Evolutionary conservation across 176 grass and related monocot genomes (phyloP).

Genomic region (Avena sativa): DNA sequence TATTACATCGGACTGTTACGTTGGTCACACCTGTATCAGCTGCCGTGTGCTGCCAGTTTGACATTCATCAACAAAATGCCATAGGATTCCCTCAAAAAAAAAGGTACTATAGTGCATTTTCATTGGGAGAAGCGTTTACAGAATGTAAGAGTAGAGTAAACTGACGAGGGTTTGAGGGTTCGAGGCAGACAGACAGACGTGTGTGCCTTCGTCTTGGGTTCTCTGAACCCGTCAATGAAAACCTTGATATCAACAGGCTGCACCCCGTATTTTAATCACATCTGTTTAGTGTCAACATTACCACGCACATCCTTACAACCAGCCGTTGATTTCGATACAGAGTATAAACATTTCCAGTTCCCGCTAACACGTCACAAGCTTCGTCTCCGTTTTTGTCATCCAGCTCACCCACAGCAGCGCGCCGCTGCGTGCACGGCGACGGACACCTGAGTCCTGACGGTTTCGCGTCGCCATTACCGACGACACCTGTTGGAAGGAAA

Average conservation of each 20-base stretch:
- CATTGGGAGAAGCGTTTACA: background rate
- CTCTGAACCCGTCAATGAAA: background rate
- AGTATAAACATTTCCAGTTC: background rate
- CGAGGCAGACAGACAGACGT: background rate
- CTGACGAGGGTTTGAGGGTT: background rate
- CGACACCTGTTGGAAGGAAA: constrained; percentile 20
- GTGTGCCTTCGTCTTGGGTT: background rate
- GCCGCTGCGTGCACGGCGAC: constrained; percentile 29
- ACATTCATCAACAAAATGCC: background rate
- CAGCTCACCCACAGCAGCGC: background rate
- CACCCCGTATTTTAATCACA: background rate
- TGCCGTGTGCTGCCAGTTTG: too few relatives aligned
- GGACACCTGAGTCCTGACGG: background rate
- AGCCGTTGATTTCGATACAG: background rate
- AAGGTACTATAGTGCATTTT: background rate
- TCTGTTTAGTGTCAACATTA: background rate
- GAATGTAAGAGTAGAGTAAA: background rate
- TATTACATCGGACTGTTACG: background rate
- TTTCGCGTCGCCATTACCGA: background rate
- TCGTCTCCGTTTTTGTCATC: background rate
- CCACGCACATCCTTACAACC: background rate
- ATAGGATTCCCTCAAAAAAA: background rate
- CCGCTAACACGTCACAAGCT: background rate
- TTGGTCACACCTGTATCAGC: too few relatives aligned
- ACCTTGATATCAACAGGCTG: background rate